Base-by-base conservation (phyloP, 257 asterid species). In the Solanum ahanhuiri region DNA sequence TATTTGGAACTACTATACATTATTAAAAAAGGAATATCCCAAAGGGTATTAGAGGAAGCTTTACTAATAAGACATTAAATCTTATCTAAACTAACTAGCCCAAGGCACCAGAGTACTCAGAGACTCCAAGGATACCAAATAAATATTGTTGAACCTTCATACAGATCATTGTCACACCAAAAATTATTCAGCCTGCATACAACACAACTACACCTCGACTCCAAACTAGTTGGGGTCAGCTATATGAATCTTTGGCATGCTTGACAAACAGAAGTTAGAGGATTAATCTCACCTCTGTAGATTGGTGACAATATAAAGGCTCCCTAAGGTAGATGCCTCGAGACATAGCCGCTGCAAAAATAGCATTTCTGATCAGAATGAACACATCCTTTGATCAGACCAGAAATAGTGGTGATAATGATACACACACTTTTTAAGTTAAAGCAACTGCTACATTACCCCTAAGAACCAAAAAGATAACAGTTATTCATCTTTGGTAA, bases 311-410 rank as follows among this genome's bases (percentile, higher is more conserved):
- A 85, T 45, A 92, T 89, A 87, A 92, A 88, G 94, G 90, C 93
- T 95, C 98, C 90, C 99, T 93, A 22, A 96, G 96, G 90, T 96
- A 95, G 91, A 96, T 92, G 85, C 99, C 99, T 87, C 99, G 93
- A 60, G 95, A 92, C 41, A 92, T 89, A 85, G 98, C 97, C 82
- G 91, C 99, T 96, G 94, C 91, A 91, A 88, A 86, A 89, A 88
- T 72, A 67, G 67, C 64, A 71, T 20, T 45, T 85, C 64, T 48
- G 64, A 85, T 85, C 83, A 85, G 87, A 71, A 25, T 33, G 25
- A 30, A 85, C 18, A 51, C 35, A 72, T 69, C 22, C 37, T n/a
- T 85, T 12, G 28, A 23, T 71, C 87, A 85, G 30, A 17, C 31
- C 20, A 72, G 70, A 70, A 43, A 41, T 15, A 25, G 81, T 6